A percentile compares a stretch with the other conserved stretches of the same genome.
phyloP scores from a whole-genome alignment of 2,329 filamentous ascomycete species.

The Exophiala bonariae region DNA sequence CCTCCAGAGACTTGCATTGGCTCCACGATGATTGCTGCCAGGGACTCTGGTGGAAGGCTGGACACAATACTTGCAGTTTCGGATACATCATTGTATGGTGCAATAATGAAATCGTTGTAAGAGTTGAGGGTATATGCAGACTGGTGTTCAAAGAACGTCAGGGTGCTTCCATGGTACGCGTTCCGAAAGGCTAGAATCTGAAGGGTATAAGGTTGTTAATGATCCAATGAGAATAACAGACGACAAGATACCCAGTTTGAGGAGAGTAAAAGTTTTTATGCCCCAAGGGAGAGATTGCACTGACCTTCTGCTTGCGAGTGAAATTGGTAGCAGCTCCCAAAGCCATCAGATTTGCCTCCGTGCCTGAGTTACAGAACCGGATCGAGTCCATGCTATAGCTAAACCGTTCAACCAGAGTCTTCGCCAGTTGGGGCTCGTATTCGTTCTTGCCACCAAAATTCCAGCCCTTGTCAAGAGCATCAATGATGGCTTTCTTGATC shows the following conservation, averaged over 20 bases:
- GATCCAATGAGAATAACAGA: no score
- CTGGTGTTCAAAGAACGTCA: slow-evolving; percentile 36
- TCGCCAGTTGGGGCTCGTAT: slow-evolving; percentile 54
- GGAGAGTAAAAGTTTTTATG: slow-evolving; percentile 1
- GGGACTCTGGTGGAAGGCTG: slow-evolving; percentile 34
- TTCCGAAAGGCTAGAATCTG: slow-evolving; percentile 73
- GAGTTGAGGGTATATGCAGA: slow-evolving; percentile 44
- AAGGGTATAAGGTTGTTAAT: no score
- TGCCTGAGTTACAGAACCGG: slow-evolving; percentile 65
- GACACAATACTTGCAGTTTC: slow-evolving; percentile 48
- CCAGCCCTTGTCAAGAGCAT: slow-evolving; percentile 50
- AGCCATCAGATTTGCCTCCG: slow-evolving; percentile 64
- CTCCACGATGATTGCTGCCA: slow-evolving; percentile 67
- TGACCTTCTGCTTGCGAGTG: background rate
- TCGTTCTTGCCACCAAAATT: slow-evolving; percentile 55
- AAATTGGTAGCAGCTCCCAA: slow-evolving; percentile 54
- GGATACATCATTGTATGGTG: slow-evolving; percentile 60
- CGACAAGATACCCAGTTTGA: background rate
- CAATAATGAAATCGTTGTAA: slow-evolving; percentile 60
- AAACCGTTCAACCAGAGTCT: slow-evolving; percentile 54
- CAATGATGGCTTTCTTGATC: slow-evolving; percentile 50
- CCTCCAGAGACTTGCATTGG: slow-evolving; percentile 65
- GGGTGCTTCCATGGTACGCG: slow-evolving; percentile 71
- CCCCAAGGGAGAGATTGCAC: background rate
- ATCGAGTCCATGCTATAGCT: slow-evolving; percentile 45